phyloP scores from a whole-genome alignment of 495 filamentous ascomycete species.

The Penicillium arizonense region DNA sequence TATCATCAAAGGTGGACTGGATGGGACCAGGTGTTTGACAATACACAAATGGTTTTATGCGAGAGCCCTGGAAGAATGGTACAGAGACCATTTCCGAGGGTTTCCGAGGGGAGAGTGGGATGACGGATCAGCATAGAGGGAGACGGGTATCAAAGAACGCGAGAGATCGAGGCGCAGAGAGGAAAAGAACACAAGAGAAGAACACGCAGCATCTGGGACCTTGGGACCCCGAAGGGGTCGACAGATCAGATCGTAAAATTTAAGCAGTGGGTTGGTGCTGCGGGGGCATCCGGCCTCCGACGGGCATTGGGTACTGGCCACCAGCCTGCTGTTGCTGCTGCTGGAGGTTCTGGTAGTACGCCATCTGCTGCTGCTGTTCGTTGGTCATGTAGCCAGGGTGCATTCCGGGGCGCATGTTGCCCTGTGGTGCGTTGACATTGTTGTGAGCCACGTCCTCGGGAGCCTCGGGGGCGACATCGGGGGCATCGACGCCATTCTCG shows the following conservation, averaged over 20 bases:
- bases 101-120: slow-evolving; percentile 8
- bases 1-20: slow-evolving; percentile 12
- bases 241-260: slow-evolving; percentile 49
- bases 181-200: slow-evolving; percentile 21
- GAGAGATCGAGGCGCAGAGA: slow-evolving; percentile 28
- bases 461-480: slow-evolving; percentile 55
- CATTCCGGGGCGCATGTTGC: slow-evolving; percentile 51
- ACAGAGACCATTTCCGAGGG: slow-evolving; percentile 7
- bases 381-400: slow-evolving; percentile 55
- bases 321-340: slow-evolving; percentile 56
- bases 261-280: slow-evolving; percentile 53
- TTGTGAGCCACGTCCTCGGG: slow-evolving; percentile 55
- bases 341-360: slow-evolving; percentile 57
- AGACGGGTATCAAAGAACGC: slow-evolving; percentile 47
- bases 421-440: slow-evolving; percentile 52
- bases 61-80: slow-evolving; percentile 4
- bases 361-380: slow-evolving; percentile 58
- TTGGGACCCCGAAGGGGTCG: slow-evolving; percentile 21
- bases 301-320: slow-evolving; percentile 57
- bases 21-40: slow-evolving; percentile 14
- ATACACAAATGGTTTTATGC: slow-evolving; percentile 27
- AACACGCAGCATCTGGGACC: slow-evolving; percentile 48
- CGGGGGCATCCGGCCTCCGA: slow-evolving; percentile 53
- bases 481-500: slow-evolving; percentile 83
- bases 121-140: slow-evolving; percentile 34